Conservation (phyloP, 306 rosid genomes). For the Sphenostylis stenocarpa region DNA sequence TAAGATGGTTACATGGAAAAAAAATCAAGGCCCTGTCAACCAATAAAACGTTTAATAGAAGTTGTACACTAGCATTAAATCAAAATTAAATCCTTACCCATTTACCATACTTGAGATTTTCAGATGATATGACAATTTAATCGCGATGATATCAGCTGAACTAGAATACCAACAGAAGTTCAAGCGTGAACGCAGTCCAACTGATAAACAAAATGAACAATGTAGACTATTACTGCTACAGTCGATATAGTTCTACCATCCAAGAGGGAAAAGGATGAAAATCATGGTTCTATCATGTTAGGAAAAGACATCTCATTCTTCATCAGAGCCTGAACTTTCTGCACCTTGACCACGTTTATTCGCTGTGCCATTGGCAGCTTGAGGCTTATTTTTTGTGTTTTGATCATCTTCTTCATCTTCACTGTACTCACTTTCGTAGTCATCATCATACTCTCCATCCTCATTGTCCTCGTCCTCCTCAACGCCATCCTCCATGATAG, state of each 20-base stretch:
- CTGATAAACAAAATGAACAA: conserved; percentile 31
- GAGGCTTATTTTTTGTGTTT: conserved; percentile 42
- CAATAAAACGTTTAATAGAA: background rate
- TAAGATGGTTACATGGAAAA: background rate
- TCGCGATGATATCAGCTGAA: conserved; percentile 37
- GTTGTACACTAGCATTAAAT: background rate
- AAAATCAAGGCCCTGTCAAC: background rate
- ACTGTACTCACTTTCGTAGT: conserved; percentile 56
- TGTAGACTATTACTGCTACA: conserved; percentile 15
- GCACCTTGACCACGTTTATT: conserved; percentile 42
- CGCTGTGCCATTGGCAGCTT: conserved; percentile 43
- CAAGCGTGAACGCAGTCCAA: conserved; percentile 10
- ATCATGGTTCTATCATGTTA: conserved; percentile 27
- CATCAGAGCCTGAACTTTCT: conserved; percentile 49
- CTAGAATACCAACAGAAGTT: conserved; percentile 9
- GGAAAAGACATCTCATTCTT: conserved; percentile 41
- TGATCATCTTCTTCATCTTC: conserved; percentile 58
- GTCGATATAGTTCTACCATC: conserved; percentile 30
- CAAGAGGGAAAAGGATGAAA: conserved; percentile 1
- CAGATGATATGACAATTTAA: conserved; percentile 24
- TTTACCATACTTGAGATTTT: conserved; percentile 20
- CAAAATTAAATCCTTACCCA: conserved; percentile 28
- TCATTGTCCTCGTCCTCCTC: conserved; percentile 55
- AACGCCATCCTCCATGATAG: conserved; percentile 53
- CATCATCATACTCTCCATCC: conserved; percentile 55